Evolutionary conservation across 2,329 filamentous ascomycete species (phyloP).

Genomic region (Apiospora koreana): DNA sequence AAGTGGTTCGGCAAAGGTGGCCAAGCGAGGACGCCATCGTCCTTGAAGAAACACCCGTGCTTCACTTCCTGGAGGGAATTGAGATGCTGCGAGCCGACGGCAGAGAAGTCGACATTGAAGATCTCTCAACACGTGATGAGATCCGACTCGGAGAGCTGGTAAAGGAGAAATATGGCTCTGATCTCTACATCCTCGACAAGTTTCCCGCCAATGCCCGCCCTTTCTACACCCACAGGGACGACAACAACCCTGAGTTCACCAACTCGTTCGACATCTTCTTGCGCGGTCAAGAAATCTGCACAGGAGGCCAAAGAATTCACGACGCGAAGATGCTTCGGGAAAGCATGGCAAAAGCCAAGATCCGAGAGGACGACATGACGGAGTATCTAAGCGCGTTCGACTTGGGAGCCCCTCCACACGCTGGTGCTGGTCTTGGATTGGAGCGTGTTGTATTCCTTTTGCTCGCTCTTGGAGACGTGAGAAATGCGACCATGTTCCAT

Average conservation of each 20-base stretch:
- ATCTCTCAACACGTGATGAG: constrained; percentile 83
- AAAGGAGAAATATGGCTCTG: constrained; percentile 82
- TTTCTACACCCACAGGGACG: constrained; percentile 24
- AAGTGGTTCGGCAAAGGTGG: constrained; percentile 79
- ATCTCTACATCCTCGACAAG: constrained; percentile 94
- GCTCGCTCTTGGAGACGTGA: constrained; percentile 84
- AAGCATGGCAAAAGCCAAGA: constrained; percentile 74
- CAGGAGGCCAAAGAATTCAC: constrained; percentile 91
- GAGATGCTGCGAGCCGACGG: constrained; percentile 82
- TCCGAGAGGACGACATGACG: constrained; percentile 81
- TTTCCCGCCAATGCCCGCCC: constrained; percentile 58
- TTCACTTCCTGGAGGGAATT: constrained; percentile 79
- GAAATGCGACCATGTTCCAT: constrained; percentile 83
- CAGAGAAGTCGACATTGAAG: constrained; percentile 72
- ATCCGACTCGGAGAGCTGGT: constrained; percentile 82
- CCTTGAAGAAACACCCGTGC: constrained; percentile 80
- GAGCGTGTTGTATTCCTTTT: constrained; percentile 87
- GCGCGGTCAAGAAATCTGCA: constrained; percentile 88
- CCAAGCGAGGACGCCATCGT: constrained; percentile 85
- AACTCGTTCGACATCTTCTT: constrained; percentile 97
- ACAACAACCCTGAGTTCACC: constrained; percentile 67
- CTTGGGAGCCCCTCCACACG: constrained; percentile 85
- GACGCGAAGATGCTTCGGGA: constrained; percentile 72
- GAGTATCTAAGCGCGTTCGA: constrained; percentile 90
- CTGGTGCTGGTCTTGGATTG: constrained; percentile 85